Evolutionary conservation across 495 filamentous ascomycete genomes (phyloP), one percentile per base, ranked within the genome.

Genomic region (Xylaria castorea): DNA sequence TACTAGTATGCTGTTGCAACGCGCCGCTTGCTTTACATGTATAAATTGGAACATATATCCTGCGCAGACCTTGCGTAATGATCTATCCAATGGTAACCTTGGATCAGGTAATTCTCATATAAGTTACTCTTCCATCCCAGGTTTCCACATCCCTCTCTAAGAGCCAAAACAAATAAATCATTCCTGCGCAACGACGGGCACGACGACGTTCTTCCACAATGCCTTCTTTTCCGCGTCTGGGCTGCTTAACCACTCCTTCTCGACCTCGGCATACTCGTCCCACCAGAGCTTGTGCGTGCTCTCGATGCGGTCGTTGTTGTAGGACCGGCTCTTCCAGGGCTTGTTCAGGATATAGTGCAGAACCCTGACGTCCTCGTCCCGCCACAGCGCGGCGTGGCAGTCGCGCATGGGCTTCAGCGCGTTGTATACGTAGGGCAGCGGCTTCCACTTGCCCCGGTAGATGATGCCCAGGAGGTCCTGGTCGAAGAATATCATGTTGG

Each of bases 401-500:
- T 71, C 71, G 42, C 81, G 79, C 80, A 83, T 83, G 0, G 81
- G 79, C 67, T 83, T 83, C 27, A 83, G 74, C 30, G 81, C 81
- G 67, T 83, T 83, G 71, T 82, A 83, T 25, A 68, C 25, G 69
- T 83, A 83, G 12, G 81, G 75, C 67, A 83, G 70, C 34, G 81
- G 79, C 76, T 79, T 83, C 81, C 81, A 83, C 58, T 73, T 76
- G 70, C 68, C 71, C 48, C 79, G 75, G 72, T 83, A 83, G 22
- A 82, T 75, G 71, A 83, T 81, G 25, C 78, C 80, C 11, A 83
- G 76, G 16, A 83, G 71, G 70, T 83, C 81, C 75, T 83, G 81
- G 72, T 83, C 81, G 68, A 79, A 82, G 78, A 83, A 83, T 70
- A 82, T 51, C 81, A 83, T 83, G 38, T 74, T 76, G 44, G 81